Conservation (phyloP, 2,329 filamentous ascomycete species). For the Colletotrichum falcatum region DNA sequence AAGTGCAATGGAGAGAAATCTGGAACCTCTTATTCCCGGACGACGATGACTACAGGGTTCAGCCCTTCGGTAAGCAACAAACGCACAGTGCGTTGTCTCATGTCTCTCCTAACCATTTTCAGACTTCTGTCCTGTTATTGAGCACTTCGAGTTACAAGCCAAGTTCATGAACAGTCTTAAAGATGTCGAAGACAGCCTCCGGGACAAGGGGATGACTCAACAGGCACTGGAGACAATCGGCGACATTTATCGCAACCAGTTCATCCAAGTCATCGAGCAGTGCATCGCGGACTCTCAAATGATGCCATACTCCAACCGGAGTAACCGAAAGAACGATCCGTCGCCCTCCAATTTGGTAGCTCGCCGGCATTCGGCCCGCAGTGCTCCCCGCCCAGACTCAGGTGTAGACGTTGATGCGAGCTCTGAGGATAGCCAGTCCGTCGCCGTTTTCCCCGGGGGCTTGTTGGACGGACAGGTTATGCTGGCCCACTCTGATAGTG, state of each 20-base stretch:
- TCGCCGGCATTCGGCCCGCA: constrained; percentile 43
- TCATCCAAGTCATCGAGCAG: constrained; percentile 53
- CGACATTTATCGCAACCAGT: constrained; percentile 55
- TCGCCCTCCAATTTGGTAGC: constrained; percentile 29
- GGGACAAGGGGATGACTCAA: constrained; percentile 54
- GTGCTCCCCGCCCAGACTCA: constrained; percentile 52
- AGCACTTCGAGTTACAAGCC: constrained; percentile 54
- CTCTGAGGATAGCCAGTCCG: constrained; percentile 48
- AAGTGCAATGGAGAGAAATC: constrained; percentile 56
- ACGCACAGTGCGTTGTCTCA: no score
- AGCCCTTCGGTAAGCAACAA: constrained; percentile 46
- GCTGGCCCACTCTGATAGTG: constrained; percentile 48
- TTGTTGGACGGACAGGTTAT: constrained; percentile 24
- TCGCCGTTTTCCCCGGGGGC: constrained; percentile 27
- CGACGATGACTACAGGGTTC: constrained; percentile 51
- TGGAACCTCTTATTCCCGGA: constrained; percentile 58
- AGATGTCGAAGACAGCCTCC: constrained; percentile 49
- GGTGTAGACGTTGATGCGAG: constrained; percentile 55
- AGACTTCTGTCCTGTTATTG: constrained; percentile 57
- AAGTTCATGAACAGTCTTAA: constrained; percentile 52
- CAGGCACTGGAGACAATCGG: constrained; percentile 54
- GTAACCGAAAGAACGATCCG: constrained; percentile 54
- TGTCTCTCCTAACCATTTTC: background rate
- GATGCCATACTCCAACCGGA: constrained; percentile 56
- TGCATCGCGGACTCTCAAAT: constrained; percentile 51